Percentiles rank a stretch among this genome's conserved stretches.
Evolutionary conservation across 1,284 basidiomycete genomes (phyloP).

Genomic region (Mycosarcoma mackinlayi): DNA sequence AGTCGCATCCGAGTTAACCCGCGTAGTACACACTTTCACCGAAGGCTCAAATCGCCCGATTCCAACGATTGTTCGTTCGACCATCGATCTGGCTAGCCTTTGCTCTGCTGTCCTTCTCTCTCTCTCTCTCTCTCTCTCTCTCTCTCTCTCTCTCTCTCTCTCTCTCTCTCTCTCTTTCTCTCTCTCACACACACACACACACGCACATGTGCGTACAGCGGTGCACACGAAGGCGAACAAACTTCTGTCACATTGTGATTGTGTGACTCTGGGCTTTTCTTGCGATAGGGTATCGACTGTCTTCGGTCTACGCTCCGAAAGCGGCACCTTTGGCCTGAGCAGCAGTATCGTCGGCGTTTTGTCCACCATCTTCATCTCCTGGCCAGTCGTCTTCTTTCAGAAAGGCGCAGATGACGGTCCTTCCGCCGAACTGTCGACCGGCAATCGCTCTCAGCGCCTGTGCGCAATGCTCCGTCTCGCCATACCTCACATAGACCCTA

Average conservation of each 20-base stretch:
- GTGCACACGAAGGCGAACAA: neutral
- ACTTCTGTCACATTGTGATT: neutral
- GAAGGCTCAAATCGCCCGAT: no score
- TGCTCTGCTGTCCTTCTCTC: no score
- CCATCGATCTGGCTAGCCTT: no score
- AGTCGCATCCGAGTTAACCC: neutral
- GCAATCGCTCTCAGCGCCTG: conserved; percentile 84
- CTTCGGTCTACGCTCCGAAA: conserved; percentile 12
- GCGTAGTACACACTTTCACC: neutral
- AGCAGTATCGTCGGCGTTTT: conserved; percentile 52
- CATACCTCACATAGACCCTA: conserved; percentile 89
- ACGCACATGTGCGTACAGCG: neutral
- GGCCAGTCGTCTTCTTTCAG: conserved; percentile 65
- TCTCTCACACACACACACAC: conserved; percentile 5
- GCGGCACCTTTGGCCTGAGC: conserved; percentile 50
- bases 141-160: no score
- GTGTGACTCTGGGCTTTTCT: neutral
- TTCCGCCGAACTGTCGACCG: conserved; percentile 88
- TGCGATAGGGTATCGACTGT: neutral
- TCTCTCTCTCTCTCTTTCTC: neutral
- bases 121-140: no score
- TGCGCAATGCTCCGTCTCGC: conserved; percentile 74
- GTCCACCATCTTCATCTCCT: conserved; percentile 57
- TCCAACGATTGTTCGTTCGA: no score
- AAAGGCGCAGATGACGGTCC: conserved; percentile 77